Evolutionary conservation across 495 filamentous ascomycete species (phyloP), one percentile per base, ranked within the genome.

Genomic region (Corynascus novoguineensis): DNA sequence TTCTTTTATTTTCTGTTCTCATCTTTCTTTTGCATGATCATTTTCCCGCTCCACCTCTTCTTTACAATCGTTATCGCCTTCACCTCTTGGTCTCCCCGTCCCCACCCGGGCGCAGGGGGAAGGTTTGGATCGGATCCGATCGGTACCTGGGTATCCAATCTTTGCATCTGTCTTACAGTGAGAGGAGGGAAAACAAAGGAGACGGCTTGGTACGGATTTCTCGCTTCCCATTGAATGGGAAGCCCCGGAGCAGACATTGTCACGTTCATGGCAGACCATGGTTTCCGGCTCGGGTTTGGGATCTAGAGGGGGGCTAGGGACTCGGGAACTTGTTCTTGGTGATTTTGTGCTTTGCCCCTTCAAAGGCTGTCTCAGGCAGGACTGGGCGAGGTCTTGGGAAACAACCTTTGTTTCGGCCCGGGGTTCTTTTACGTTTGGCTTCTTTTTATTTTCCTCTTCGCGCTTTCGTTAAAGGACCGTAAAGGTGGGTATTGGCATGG

Each of bases 61-160:
- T 24, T 42, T 34, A 54, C 51, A 12, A 40, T 54, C 51, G 28
- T 54, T 54, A 45, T 49, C 11, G n/a, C 27, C 5, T 22, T 14
- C 35, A 17, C 28, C 10, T 22, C 28, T 35, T n/a, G 15, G 27
- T 11, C 7, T 34, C 29, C n/a, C 17, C 10, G 19, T 5, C 29
- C 15, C 29, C 6, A 4, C 15, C 19, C n/a, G n/a, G n/a, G n/a
- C n/a, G n/a, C n/a, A n/a, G 15, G 49, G 49, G 11, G 8, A 38
- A 27, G 49, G 32, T 15, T 51, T 10, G 34, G 49, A 28, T 28
- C 34, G 49, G 49, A 51, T 19, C 34, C 12, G 49, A 38, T 27
- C 34, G 34, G 21, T 24, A 28, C 47, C 47, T 50, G 47, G 47
- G 31, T 35, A 35, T 24, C 41, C 11, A 12, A 11, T 12, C 10